Percentiles rank a stretch among this genome's conserved stretches.
These are phyloP conservation scores for Hyaloscypha bicolor DNA, from an alignment of 495 filamentous ascomycete genomes.

Conservation along the genomic window DNA sequence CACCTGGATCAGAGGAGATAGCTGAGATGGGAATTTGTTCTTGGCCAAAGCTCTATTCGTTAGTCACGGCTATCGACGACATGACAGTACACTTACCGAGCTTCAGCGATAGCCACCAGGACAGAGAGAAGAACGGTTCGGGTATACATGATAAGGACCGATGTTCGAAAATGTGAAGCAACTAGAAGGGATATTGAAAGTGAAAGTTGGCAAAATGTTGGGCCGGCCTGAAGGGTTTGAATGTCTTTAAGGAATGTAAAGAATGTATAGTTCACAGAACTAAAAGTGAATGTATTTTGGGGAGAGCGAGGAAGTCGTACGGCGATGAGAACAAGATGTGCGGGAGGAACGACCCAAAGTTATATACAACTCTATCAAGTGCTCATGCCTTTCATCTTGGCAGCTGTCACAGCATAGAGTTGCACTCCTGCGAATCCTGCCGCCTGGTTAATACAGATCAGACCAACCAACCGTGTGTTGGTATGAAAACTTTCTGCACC, in stretches of 20 bases:
- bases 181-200: too few relatives aligned
- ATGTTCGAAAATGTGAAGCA: not conserved
- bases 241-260: slow-evolving; percentile 16
- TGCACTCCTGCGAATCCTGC: slow-evolving; percentile 13
- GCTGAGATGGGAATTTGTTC: slow-evolving; percentile 32
- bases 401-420: slow-evolving; percentile 8
- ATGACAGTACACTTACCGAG: slow-evolving; percentile 22
- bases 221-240: slow-evolving; percentile 18
- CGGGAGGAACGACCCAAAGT: slow-evolving; percentile 1
- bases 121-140: slow-evolving; percentile 28
- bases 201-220: slow-evolving; percentile 10
- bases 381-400: slow-evolving; percentile 10
- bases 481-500: slow-evolving; percentile 4
- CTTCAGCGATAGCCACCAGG: slow-evolving; percentile 26
- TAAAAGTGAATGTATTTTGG: slow-evolving; percentile 23
- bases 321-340: slow-evolving; percentile 13
- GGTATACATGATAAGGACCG: slow-evolving; percentile 27
- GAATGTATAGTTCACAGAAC: slow-evolving; percentile 33
- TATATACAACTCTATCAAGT: slow-evolving; percentile 20
- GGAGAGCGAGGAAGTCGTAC: too few relatives aligned
- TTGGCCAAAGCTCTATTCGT: slow-evolving; percentile 30
- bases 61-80: not conserved
- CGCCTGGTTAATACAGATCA: slow-evolving; percentile 10
- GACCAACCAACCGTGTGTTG: slow-evolving; percentile 6
- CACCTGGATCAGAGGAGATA: slow-evolving; percentile 20